A percentile compares a stretch with the other conserved stretches of the same genome.
Evolutionary conservation across 1,139 yeast genomes (phyloP).

Genomic region (Eremothecium gossypii): DNA sequence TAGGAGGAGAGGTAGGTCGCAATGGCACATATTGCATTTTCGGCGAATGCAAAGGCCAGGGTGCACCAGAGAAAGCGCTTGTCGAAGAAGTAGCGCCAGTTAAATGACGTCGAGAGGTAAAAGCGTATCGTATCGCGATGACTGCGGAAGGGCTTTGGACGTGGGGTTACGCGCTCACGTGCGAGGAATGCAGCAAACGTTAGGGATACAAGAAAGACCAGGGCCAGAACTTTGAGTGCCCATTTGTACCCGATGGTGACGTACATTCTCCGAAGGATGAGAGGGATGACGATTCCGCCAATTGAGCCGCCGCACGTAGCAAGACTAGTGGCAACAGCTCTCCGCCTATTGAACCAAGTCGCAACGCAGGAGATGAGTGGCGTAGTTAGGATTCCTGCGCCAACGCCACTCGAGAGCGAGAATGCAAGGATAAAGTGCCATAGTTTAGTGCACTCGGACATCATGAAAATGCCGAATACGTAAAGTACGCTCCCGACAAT

Average conservation of each 20-base stretch:
- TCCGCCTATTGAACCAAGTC: slow-evolving; percentile 49
- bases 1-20: slow-evolving; percentile 47
- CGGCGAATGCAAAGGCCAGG: slow-evolving; percentile 41
- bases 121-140: slow-evolving; percentile 19
- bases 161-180: slow-evolving; percentile 37
- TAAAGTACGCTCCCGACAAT: slow-evolving; percentile 39
- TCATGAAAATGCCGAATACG: slow-evolving; percentile 44
- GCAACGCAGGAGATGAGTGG: slow-evolving; percentile 53
- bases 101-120: slow-evolving; percentile 25
- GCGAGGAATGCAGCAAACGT: slow-evolving; percentile 35
- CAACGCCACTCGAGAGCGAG: slow-evolving; percentile 49
- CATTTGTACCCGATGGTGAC: slow-evolving; percentile 42
- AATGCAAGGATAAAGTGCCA: slow-evolving; percentile 53
- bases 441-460: slow-evolving; percentile 45
- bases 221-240: slow-evolving; percentile 49
- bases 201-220: slow-evolving; percentile 39
- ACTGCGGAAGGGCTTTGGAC: slow-evolving; percentile 17
- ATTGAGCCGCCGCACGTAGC: slow-evolving; percentile 62
- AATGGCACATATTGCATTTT: slow-evolving; percentile 45
- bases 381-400: slow-evolving; percentile 47
- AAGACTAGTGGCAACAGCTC: slow-evolving; percentile 54
- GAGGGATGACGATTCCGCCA: slow-evolving; percentile 57
- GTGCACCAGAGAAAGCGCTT: slow-evolving; percentile 34
- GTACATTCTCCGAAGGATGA: slow-evolving; percentile 47
- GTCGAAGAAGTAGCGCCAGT: slow-evolving; percentile 34